Evolutionary conservation across 2,329 filamentous ascomycete species (phyloP).

Genomic region (Alternaria panax): DNA sequence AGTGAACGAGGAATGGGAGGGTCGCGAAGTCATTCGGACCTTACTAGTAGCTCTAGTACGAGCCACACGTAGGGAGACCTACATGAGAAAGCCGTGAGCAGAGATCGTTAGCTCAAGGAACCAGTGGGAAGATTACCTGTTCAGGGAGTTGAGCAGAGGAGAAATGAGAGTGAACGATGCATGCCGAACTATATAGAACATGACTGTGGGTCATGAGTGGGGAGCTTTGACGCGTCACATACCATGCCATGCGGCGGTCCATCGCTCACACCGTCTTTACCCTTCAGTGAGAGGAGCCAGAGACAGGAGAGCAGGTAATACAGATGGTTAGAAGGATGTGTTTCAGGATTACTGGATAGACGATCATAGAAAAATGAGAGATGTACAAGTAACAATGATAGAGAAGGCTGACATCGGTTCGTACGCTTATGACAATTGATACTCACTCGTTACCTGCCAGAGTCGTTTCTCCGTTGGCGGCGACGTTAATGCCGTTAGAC

Average conservation of each 20-base stretch:
- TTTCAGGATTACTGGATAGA: neutral
- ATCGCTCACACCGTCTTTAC: neutral
- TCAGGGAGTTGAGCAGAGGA: neutral
- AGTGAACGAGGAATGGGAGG: neutral
- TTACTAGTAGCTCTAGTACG: neutral
- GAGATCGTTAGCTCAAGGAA: neutral
- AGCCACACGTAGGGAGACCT: neutral
- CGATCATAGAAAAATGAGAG: neutral
- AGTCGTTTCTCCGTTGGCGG: conserved; percentile 34
- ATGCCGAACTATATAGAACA: neutral
- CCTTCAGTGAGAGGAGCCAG: neutral
- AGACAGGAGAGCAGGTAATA: neutral
- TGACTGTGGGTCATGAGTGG: neutral
- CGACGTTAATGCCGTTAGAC: conserved; percentile 42
- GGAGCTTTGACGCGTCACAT: neutral
- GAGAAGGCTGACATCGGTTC: neutral
- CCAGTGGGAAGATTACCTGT: neutral
- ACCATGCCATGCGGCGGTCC: neutral
- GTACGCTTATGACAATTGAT: neutral
- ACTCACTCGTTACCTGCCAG: conserved; percentile 29
- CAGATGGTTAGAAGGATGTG: neutral
- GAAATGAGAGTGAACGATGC: neutral
- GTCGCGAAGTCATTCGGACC: neutral
- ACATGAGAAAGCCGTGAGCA: neutral
- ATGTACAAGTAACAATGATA: neutral